phyloP scores from a whole-genome alignment of 2,329 filamentous ascomycete species.

The Xylaria multiplex region DNA sequence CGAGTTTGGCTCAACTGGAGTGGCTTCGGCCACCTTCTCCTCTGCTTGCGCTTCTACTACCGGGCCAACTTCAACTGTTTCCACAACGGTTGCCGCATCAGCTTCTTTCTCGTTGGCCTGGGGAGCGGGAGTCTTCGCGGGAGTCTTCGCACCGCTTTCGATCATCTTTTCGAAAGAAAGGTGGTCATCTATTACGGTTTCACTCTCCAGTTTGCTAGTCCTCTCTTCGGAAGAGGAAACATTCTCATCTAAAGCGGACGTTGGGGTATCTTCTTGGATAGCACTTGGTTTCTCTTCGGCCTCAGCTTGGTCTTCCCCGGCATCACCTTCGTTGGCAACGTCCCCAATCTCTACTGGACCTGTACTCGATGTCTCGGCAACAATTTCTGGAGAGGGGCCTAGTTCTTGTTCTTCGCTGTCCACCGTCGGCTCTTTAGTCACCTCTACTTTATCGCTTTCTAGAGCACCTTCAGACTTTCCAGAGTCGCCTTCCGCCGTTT shows the following conservation, averaged over 20 bases:
- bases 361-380: background rate
- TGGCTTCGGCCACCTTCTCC: conserved; percentile 6
- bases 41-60: conserved; percentile 15
- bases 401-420: conserved; percentile 11
- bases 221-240: conserved; percentile 4
- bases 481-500: background rate
- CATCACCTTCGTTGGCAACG: conserved; percentile 9
- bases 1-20: conserved; percentile 1
- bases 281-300: conserved; percentile 12
- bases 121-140: too few relatives aligned
- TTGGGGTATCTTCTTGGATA: conserved; percentile 19
- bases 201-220: background rate
- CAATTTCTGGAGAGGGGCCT: background rate
- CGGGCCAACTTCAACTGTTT: conserved; percentile 2
- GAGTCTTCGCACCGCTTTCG: background rate
- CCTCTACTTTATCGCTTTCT: conserved; percentile 16
- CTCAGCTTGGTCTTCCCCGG: conserved; percentile 17
- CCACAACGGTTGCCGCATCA: background rate
- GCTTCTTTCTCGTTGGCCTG: conserved; percentile 19
- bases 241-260: conserved; percentile 11
- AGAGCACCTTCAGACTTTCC: background rate
- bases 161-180: conserved; percentile 21
- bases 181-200: conserved; percentile 28
- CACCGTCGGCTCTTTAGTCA: background rate
- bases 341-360: conserved; percentile 5